phyloP scores from a whole-genome alignment of 305 asterid genomes.

The Fraxinus velutina region DNA sequence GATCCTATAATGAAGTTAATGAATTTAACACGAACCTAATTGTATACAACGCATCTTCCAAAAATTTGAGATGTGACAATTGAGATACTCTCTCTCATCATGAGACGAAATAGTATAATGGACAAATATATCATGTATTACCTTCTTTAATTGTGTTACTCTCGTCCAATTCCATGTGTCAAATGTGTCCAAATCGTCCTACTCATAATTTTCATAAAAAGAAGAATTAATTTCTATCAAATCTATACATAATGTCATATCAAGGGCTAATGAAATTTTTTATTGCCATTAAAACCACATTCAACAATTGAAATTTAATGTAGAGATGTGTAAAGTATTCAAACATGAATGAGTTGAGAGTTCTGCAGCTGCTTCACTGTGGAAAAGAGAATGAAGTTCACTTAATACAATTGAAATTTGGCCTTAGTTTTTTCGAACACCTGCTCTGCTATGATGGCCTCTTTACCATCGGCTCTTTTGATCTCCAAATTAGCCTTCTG shows the following conservation, averaged over 20 bases:
- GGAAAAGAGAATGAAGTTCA: not conserved
- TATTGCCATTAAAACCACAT: not conserved
- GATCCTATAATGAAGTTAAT: too few species aligned
- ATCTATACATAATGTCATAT: not conserved
- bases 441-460: conserved; percentile 76
- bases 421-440: conserved; percentile 94
- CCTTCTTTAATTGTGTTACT: not conserved
- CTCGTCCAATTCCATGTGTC: not conserved
- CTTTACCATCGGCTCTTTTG: conserved; percentile 76
- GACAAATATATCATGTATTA: not conserved
- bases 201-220: not conserved
- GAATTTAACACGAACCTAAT: not conserved
- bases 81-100: not conserved
- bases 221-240: not conserved
- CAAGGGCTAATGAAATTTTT: not conserved
- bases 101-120: not conserved
- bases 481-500: conserved; percentile 84
- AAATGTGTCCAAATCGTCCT: not conserved
- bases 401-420: conserved; percentile 64
- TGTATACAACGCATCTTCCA: not conserved
- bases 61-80: too few species aligned
- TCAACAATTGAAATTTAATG: not conserved
- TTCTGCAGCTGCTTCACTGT: not conserved
- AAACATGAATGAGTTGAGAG: not conserved
- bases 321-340: not conserved